Conservation (phyloP, 2,329 filamentous ascomycete species). For the Colletotrichum zoysiae region DNA sequence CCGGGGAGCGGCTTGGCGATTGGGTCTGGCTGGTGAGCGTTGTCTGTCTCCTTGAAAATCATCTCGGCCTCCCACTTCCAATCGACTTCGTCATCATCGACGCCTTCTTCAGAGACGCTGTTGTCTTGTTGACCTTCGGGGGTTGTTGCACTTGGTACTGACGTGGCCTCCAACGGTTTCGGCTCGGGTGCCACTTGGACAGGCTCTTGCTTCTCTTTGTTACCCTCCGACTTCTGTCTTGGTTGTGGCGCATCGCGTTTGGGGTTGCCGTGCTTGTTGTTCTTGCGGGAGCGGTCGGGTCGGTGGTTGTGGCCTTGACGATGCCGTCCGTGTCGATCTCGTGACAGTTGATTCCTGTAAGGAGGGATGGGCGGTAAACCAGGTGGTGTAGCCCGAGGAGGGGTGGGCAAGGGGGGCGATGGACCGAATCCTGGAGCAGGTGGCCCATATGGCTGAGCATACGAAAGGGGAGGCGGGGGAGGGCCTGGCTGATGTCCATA, state of each 20-base stretch:
- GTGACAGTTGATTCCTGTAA: conserved; percentile 47
- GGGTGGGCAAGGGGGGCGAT: conserved; percentile 13
- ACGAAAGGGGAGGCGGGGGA: conserved; percentile 13
- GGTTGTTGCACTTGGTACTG: conserved; percentile 13
- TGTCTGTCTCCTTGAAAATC: conserved; percentile 54
- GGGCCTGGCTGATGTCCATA: conserved; percentile 13
- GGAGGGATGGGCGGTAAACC: conserved; percentile 30
- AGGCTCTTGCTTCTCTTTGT: conserved; percentile 17
- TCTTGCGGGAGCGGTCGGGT: conserved; percentile 43
- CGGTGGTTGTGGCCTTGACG: conserved; percentile 49
- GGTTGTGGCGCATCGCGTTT: conserved; percentile 35
- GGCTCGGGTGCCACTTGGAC: conserved; percentile 8
- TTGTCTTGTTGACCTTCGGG: conserved; percentile 16
- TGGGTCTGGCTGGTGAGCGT: conserved; percentile 57
- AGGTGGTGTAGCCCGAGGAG: conserved; percentile 11
- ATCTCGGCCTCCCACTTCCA: conserved; percentile 54
- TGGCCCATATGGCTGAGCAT: conserved; percentile 19
- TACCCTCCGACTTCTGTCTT: conserved; percentile 10
- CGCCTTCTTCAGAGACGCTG: conserved; percentile 19
- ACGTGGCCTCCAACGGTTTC: conserved; percentile 2
- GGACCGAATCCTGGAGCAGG: conserved; percentile 23
- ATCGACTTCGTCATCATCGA: conserved; percentile 48
- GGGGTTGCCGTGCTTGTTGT: conserved; percentile 46
- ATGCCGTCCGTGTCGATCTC: conserved; percentile 50
- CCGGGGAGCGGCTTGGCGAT: conserved; percentile 58